Evolutionary conservation across 2,329 filamentous ascomycete species (phyloP), one percentile per base, ranked within the genome.

Genomic region (Sporothrix protearum): DNA sequence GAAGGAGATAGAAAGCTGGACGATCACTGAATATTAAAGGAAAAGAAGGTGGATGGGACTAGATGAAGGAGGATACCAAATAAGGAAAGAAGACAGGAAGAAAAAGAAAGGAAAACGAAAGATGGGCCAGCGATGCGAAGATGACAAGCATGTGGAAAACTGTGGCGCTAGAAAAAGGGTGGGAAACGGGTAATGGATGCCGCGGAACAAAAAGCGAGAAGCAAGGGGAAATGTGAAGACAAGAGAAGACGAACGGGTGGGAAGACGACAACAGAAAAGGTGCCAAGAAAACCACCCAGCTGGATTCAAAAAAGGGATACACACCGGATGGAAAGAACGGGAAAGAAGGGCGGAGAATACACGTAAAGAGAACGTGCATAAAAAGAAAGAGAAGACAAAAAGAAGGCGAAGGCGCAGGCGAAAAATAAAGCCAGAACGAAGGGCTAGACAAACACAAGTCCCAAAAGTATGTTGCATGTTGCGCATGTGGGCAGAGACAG

Each of bases 21-120:
- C 61, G 49, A 71, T 71, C 69, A 67, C 36, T 67, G 30, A 19
- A 25, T 71, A 55, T 66, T 67, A 66, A 71, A 66, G 28, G 59
- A 16, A 59, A 30, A 25, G 22, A 39, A n/a, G 28, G 30, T 53
- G 25, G 49, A n/a, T 3, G 47, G 28, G 36, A 33, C 30, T 36
- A 16, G 30, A n/a, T 59, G 59, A 30, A 12, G 67, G 36, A 22
- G 22, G 30, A n/a, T 45, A n/a, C 59, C 19, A 28, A 61, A 33
- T 59, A 42, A n/a, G 22, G 30, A 39, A 57, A 55, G 16, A 69
- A 45, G 30, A 47, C 19, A 33, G 33, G 30, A 19, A 42, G n/a
- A 28, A 19, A 39, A n/a, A 42, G 30, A 45, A 39, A 45, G 22
- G 36, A 19, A 55, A 47, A 55, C n/a, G 39, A 61, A 53, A 49